Conservation (phyloP, 257 asterid species). For the Echites panduratus region DNA sequence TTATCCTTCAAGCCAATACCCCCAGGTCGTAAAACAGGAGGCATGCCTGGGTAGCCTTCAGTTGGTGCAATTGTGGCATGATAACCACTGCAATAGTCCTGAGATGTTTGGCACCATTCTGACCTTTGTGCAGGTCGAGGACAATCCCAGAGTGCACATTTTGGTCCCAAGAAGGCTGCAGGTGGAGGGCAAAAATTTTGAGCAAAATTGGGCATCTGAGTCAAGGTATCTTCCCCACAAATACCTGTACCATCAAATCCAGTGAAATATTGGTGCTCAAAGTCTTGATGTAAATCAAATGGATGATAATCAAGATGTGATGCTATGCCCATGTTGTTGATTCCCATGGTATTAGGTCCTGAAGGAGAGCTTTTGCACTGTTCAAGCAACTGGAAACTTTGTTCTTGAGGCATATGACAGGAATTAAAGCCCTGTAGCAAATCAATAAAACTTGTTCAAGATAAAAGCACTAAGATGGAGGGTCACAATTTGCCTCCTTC, state of each 20-base stretch:
- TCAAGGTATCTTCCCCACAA: conserved; percentile 42
- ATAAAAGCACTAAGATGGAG: background rate
- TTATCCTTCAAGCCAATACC: conserved; percentile 93
- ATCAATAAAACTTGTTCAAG: background rate
- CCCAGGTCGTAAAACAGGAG: conserved; percentile 81
- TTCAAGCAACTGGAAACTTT: conserved; percentile 49
- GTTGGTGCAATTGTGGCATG: conserved; percentile 55
- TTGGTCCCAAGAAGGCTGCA: conserved; percentile 88
- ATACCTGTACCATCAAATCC: conserved; percentile 49
- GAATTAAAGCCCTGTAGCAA: conserved; percentile 48
- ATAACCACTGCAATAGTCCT: conserved; percentile 35
- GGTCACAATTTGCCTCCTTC: background rate
- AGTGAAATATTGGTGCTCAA: conserved; percentile 55
- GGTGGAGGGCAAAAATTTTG: conserved; percentile 81
- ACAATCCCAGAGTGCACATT: conserved; percentile 96
- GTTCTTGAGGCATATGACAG: conserved; percentile 48
- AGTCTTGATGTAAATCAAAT: conserved; percentile 52
- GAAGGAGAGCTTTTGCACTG: conserved; percentile 46
- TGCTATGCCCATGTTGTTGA: conserved; percentile 36
- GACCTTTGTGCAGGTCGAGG: conserved; percentile 39
- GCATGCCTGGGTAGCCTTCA: conserved; percentile 74
- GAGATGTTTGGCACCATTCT: conserved; percentile 36
- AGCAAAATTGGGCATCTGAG: conserved; percentile 48
- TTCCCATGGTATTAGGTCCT: conserved; percentile 45
- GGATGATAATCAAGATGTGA: conserved; percentile 51